Percentiles rank a stretch among this genome's conserved stretches.
These are phyloP conservation scores for Myxozyma sirexii DNA, from an alignment of 805 yeast species.

Conservation along the genomic window DNA sequence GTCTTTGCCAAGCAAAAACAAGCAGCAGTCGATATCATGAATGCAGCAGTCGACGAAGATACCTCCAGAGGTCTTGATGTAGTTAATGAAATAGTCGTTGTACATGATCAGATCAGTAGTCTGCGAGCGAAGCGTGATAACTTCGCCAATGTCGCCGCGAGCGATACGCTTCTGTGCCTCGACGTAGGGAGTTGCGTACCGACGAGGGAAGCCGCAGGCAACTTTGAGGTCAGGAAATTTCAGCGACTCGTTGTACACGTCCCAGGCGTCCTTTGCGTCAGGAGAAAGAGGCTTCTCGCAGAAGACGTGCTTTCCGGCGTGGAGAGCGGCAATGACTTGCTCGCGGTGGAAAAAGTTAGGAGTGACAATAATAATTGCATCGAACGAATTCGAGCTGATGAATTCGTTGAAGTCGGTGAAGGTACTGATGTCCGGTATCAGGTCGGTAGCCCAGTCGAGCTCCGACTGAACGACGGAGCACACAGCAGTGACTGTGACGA, in stretches of 20 bases:
- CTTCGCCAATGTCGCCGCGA: slow-evolving; percentile 33
- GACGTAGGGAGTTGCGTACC: slow-evolving; percentile 27
- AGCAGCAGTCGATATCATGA: slow-evolving; percentile 36
- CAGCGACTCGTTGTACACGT: slow-evolving; percentile 20
- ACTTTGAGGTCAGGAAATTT: slow-evolving; percentile 31
- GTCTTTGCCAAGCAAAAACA: slow-evolving; percentile 32
- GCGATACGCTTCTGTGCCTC: slow-evolving; percentile 31
- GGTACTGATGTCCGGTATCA: slow-evolving; percentile 6
- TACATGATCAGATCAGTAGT: slow-evolving; percentile 29
- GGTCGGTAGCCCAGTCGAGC: slow-evolving; percentile 18
- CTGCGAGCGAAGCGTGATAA: slow-evolving; percentile 31
- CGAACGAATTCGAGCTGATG: slow-evolving; percentile 20
- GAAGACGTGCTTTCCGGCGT: slow-evolving; percentile 30
- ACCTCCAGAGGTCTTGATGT: slow-evolving; percentile 36
- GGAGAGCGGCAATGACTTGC: slow-evolving; percentile 28
- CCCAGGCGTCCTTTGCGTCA: slow-evolving; percentile 32
- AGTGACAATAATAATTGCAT: slow-evolving; percentile 32
- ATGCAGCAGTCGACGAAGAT: slow-evolving; percentile 36
- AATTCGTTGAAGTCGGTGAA: slow-evolving; percentile 27
- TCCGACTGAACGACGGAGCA: slow-evolving; percentile 23
- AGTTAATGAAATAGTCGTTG: slow-evolving; percentile 29
- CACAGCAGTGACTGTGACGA: slow-evolving; percentile 19
- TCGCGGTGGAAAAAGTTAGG: slow-evolving; percentile 28
- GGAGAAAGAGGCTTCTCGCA: slow-evolving; percentile 33
- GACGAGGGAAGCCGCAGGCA: slow-evolving; percentile 35